These are phyloP conservation scores for Vigna hirtella DNA, from an alignment of 306 rosid species.

Conservation along the genomic window DNA sequence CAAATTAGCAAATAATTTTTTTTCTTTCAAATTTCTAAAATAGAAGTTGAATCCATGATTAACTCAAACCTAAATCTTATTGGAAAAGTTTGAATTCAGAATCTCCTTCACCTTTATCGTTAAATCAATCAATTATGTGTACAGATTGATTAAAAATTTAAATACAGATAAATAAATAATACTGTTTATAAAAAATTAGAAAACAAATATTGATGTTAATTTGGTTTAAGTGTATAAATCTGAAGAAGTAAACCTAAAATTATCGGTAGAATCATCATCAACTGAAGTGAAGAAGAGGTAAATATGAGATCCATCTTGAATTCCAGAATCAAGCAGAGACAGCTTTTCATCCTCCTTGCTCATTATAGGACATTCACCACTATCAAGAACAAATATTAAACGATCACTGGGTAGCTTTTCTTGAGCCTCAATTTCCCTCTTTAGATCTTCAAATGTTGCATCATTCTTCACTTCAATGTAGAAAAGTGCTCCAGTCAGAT, in stretches of 20 bases:
- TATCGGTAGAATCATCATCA: slow-evolving; percentile 46
- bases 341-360: slow-evolving; percentile 44
- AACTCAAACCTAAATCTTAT: no score
- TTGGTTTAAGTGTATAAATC: slow-evolving; percentile 11
- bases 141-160: no score
- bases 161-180: no score
- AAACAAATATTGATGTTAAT: no score
- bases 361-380: slow-evolving; percentile 34
- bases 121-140: no score
- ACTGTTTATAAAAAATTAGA: no score
- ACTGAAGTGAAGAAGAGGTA: slow-evolving; percentile 62
- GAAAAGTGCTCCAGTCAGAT: slow-evolving; percentile 58
- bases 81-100: no score
- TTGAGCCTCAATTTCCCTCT: slow-evolving; percentile 58
- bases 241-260: slow-evolving; percentile 39
- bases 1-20: no score
- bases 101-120: no score
- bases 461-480: slow-evolving; percentile 52
- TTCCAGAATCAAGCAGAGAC: slow-evolving; percentile 62
- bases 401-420: slow-evolving; percentile 65
- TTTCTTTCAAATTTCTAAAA: no score
- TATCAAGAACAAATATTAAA: slow-evolving; percentile 53
- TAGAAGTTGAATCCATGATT: no score
- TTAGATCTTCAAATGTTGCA: slow-evolving; percentile 57
- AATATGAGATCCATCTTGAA: slow-evolving; percentile 63